Percentiles rank a stretch among this genome's conserved stretches.
Conservation (phyloP, 768 basidiomycete genomes). For the Solioccasus polychromus region DNA sequence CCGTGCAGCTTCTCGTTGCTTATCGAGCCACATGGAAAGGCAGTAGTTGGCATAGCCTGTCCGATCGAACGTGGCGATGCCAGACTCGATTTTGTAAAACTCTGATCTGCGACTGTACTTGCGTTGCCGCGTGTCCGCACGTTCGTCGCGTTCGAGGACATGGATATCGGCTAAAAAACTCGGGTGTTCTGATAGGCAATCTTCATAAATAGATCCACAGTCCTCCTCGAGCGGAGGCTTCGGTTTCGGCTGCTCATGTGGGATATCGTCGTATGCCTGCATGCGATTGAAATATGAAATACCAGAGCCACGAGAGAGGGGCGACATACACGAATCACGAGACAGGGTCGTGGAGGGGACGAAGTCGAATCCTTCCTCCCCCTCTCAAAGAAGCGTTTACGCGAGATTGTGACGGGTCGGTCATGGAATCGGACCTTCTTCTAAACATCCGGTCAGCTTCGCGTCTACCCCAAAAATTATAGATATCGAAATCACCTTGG, state of each 20-base stretch:
- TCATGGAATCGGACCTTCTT: conserved; percentile 29
- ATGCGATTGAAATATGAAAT: conserved; percentile 1
- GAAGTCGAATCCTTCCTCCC: conserved; percentile 8
- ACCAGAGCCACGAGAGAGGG: not conserved
- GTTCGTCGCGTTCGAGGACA: conserved; percentile 14
- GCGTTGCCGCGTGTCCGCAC: conserved; percentile 4
- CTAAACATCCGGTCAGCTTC: conserved; percentile 4
- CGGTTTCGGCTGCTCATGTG: not conserved
- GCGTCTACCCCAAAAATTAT: not conserved
- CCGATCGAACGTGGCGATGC: conserved; percentile 25
- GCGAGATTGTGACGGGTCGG: conserved; percentile 23
- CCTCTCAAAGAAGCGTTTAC: conserved; percentile 16
- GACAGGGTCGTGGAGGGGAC: conserved; percentile 28
- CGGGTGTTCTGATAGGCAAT: conserved; percentile 23
- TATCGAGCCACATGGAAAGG: conserved; percentile 26
- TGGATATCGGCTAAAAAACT: conserved; percentile 18
- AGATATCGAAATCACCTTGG: conserved; percentile 16
- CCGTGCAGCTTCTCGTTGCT: conserved; percentile 21
- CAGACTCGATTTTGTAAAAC: conserved; percentile 30
- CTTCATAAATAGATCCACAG: conserved; percentile 26
- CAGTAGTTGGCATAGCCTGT: conserved; percentile 26
- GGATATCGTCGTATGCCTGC: conserved; percentile 13
- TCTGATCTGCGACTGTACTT: conserved; percentile 16
- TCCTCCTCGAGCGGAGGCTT: conserved; percentile 10
- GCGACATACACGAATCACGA: conserved; percentile 23